Evolutionary conservation across 106 monocot species (phyloP).

Genomic region (Allium fistulosum): DNA sequence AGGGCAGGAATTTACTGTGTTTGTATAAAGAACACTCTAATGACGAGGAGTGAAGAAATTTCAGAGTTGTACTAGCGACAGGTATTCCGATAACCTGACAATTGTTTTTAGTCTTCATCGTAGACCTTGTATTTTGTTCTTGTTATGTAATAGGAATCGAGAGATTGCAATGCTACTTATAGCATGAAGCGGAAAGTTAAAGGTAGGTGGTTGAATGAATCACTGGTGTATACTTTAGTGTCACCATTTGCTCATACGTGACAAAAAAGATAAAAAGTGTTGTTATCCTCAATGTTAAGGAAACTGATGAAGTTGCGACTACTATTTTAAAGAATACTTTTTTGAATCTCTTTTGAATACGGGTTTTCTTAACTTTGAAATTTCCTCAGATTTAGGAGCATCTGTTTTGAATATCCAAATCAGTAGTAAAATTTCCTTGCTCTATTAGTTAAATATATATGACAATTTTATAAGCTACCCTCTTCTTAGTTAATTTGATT

Average conservation of each 20-base stretch:
- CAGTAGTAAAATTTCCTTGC: too few species aligned
- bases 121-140: too few species aligned
- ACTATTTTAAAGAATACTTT: not conserved
- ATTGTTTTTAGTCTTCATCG: not conserved
- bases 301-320: not conserved
- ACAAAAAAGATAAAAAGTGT: too few species aligned
- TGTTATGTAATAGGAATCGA: not conserved
- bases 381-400: too few species aligned
- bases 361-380: too few species aligned
- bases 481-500: too few species aligned
- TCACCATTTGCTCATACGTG: not conserved
- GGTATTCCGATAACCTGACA: conserved; percentile 1
- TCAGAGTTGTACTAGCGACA: not conserved
- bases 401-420: too few species aligned
- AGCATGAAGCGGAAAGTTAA: not conserved
- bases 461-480: too few species aligned
- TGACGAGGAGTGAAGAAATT: not conserved
- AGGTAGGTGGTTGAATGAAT: conserved; percentile 1
- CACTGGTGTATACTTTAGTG: not conserved
- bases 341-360: too few species aligned
- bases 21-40: conserved; percentile 7
- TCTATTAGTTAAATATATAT: too few species aligned
- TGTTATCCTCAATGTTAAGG: not conserved
- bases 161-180: not conserved
- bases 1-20: conserved; percentile 9